A percentile compares a stretch with the other conserved stretches of the same genome.
Conservation (phyloP, 2,329 filamentous ascomycete genomes). For the Aspergillus piperis region DNA sequence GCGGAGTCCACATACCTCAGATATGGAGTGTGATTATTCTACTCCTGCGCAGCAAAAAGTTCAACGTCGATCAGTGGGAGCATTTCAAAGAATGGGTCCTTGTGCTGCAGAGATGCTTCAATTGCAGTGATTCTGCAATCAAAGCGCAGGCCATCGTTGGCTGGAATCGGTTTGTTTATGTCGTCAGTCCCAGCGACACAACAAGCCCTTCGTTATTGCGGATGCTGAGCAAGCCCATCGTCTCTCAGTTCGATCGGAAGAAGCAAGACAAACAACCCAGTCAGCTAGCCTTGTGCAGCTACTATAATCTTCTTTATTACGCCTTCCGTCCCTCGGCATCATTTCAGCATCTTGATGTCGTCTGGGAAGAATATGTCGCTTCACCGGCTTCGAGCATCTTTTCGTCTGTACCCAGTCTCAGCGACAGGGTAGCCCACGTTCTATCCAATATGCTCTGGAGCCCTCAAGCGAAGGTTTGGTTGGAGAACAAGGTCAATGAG, state of each 20-base stretch:
- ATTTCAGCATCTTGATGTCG: constrained; percentile 66
- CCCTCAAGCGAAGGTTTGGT: constrained; percentile 64
- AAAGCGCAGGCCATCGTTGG: constrained; percentile 78
- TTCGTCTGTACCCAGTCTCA: constrained; percentile 51
- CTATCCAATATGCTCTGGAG: constrained; percentile 67
- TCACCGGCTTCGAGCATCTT: constrained; percentile 64
- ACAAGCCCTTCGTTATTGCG: constrained; percentile 59
- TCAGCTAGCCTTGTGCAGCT: constrained; percentile 67
- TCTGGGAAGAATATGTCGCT: constrained; percentile 76
- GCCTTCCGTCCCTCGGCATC: constrained; percentile 70
- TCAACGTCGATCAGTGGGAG: constrained; percentile 67
- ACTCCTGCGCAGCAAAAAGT: constrained; percentile 65
- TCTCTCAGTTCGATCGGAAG: constrained; percentile 68
- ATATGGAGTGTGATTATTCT: constrained; percentile 86
- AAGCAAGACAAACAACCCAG: constrained; percentile 55
- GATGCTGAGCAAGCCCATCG: constrained; percentile 68
- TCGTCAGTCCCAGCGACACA: constrained; percentile 64
- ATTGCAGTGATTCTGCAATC: constrained; percentile 69
- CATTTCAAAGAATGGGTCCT: constrained; percentile 73
- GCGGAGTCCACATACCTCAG: constrained; percentile 71
- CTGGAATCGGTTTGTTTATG: constrained; percentile 82
- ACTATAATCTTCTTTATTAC: constrained; percentile 83
- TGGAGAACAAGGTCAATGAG: constrained; percentile 69
- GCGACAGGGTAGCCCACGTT: constrained; percentile 66
- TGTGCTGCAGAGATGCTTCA: constrained; percentile 81